phyloP scores from a whole-genome alignment of 371 early-diverging fungal species.

The Amoeboaphelidium occidentale region DNA sequence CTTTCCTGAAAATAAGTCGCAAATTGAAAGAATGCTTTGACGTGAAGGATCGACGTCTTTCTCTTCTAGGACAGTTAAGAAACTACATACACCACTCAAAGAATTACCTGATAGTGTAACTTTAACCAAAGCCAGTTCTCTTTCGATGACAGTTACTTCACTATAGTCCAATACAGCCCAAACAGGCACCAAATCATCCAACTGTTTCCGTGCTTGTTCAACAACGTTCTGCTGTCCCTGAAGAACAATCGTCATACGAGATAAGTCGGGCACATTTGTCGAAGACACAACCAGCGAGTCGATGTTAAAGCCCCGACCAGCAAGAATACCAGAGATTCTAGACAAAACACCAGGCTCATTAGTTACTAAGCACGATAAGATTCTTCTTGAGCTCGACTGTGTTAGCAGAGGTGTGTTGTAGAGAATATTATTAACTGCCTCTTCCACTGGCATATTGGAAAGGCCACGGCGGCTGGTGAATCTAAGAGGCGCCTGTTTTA shows the following conservation, averaged over 20 bases:
- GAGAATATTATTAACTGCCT: neutral
- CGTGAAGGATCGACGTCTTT: constrained; percentile 34
- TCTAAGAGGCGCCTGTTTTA: too few relatives aligned
- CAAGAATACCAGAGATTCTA: constrained; percentile 45
- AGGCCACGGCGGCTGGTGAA: too few relatives aligned
- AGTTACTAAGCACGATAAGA: constrained; percentile 42
- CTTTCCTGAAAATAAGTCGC: constrained; percentile 57
- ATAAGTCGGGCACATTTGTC: constrained; percentile 75
- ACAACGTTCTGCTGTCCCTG: constrained; percentile 56
- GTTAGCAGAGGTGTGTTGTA: neutral
- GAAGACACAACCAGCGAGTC: constrained; percentile 80
- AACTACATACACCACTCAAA: neutral
- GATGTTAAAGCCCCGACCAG: constrained; percentile 90
- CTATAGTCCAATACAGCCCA: constrained; percentile 94
- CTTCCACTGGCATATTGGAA: too few relatives aligned
- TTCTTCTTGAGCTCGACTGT: neutral
- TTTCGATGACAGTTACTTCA: constrained; percentile 39
- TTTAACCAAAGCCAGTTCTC: constrained; percentile 73
- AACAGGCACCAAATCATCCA: constrained; percentile 83
- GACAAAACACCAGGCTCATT: constrained; percentile 89
- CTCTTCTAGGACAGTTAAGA: constrained; percentile 15
- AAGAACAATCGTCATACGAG: constrained; percentile 81
- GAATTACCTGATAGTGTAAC: constrained; percentile 28
- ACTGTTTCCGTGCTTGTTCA: constrained; percentile 73
- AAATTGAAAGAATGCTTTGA: constrained; percentile 48